Base-by-base conservation (phyloP, 1,139 yeast genomes). In the Scheffersomyces segobiensis region DNA sequence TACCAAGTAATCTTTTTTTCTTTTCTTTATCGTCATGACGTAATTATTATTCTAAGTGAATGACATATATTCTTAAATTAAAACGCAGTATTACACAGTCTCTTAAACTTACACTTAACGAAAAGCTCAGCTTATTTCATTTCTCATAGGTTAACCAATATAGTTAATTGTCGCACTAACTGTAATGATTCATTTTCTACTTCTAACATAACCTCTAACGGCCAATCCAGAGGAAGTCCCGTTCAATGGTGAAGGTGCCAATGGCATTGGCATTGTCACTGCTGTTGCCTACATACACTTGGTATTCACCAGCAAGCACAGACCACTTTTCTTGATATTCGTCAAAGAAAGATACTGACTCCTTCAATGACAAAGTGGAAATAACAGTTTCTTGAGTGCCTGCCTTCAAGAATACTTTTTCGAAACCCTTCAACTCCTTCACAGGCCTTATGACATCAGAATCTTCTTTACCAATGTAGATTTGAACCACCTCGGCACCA, bases 401-500 rank as follows among this genome's bases (percentile, higher is more conserved):
- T 6, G 26, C 26, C 50, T 48, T 48, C 50, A 48, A 48, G 50
- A 48, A 48, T 48, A 48, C 21, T 19, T 86, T 85, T 52, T 72
- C 79, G 65, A 83, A 86, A 52, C 81, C 87, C 68, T 82, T 84
- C 66, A 86, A 77, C 65, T 86, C 89, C 69, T 86, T 86, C 21
- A 76, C 67, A 18, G 89, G 88, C 65, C 89, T 79, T 51, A 73
- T 74, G 55, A 83, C 73, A 49, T 72, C 67, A 8, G 86, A 75
- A 42, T 71, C 71, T 18, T 69, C 64, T 60, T 81, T 82, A 49
- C 70, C 63, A 52, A 83, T 66, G 64, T 83, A 83, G 22, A 81
- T 67, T 67, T 83, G 87, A 12, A 80, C 79, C 49, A 76, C 80
- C 63, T 83, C 86, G 24, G 75, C 71, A 47, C 87, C 87, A 18